Base-by-base conservation (phyloP, 1,284 basidiomycete genomes). In the Limonomyces culmigenus region DNA sequence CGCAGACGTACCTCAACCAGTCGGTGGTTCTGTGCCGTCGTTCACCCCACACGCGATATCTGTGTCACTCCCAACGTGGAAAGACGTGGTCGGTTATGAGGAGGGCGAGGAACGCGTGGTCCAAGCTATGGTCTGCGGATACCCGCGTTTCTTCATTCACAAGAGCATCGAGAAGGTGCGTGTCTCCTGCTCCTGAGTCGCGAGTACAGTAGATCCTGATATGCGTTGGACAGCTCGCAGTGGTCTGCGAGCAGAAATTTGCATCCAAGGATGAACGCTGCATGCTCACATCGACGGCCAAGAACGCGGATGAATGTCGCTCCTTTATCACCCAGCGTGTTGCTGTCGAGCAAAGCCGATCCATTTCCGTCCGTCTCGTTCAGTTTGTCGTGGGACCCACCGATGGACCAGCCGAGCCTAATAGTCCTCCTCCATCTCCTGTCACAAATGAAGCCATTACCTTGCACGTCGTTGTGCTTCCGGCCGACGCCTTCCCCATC, bases 121-220 rank as follows among this genome's bases (percentile, higher is more conserved):
- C 2, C 69, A 85, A 38, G 64, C 61, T 13, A 92, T 97, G 89
- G 70, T 84, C 38, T 76, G 78, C 3, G 95, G 93, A n/a, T 99
- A 98, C 51, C 95, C 95, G 0, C 65, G 95, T 33, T 99, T 98
- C 61, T 97, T 95, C 54, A 84, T 98, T 38, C 88, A 96, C 54
- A 62, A 74, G 17, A 80, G 69, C 43, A 91, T 97, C 25, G 74
- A 77, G 50, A 86, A 88, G 65, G 91, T 89, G 5, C 8, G 1
- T 17, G 30, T 32, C 20, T n/a, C 13, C 8, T 17, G 32, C 5
- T 12, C 8, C n/a, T 29, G 19, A 32, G 4, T n/a, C 8, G 8
- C 8, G 23, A 8, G 8, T 8, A 27, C n/a, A 13, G 15, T 29
- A 6, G 23, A 4, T 19, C 10, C 25, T 5, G 29, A 23, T 25